These are phyloP conservation scores for Parafenestella ontariensis DNA, from an alignment of 2,329 filamentous ascomycete genomes.

Conservation along the genomic window DNA sequence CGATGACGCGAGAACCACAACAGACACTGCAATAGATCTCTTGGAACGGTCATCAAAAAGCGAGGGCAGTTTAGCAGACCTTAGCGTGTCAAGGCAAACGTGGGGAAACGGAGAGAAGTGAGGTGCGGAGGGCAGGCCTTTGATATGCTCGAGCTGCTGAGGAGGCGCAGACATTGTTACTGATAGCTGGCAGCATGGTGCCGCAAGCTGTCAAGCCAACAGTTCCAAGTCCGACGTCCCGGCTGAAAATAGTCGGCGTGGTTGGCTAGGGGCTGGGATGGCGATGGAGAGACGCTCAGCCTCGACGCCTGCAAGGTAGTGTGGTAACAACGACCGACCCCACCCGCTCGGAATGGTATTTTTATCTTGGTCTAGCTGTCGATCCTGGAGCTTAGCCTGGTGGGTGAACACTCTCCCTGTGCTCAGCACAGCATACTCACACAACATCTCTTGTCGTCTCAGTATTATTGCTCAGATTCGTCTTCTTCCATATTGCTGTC, in stretches of 20 bases:
- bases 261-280: conserved; percentile 28
- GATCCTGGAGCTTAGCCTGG: conserved; percentile 6
- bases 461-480: background rate
- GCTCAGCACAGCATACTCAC: background rate
- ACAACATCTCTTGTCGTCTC: background rate
- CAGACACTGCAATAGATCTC: background rate
- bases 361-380: conserved; percentile 13
- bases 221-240: conserved; percentile 26
- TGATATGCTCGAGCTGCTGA: conserved; percentile 23
- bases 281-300: conserved; percentile 26
- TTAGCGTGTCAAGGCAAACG: background rate
- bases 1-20: conserved; percentile 27
- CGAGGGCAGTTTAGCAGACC: conserved; percentile 1
- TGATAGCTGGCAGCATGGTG: conserved; percentile 20
- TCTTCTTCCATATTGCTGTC: background rate
- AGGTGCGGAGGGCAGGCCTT: conserved; percentile 12
- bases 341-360: conserved; percentile 25
- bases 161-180: conserved; percentile 27
- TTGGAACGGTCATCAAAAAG: background rate
- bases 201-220: conserved; percentile 27
- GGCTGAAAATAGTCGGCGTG: conserved; percentile 17
- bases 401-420: conserved; percentile 2
- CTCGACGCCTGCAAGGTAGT: conserved; percentile 16
- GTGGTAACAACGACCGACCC: conserved; percentile 14
- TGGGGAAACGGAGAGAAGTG: conserved; percentile 5